A percentile compares a stretch with the other conserved stretches of the same genome.
Conservation (phyloP, 768 basidiomycete genomes). For the Termitomyces sp. region DNA sequence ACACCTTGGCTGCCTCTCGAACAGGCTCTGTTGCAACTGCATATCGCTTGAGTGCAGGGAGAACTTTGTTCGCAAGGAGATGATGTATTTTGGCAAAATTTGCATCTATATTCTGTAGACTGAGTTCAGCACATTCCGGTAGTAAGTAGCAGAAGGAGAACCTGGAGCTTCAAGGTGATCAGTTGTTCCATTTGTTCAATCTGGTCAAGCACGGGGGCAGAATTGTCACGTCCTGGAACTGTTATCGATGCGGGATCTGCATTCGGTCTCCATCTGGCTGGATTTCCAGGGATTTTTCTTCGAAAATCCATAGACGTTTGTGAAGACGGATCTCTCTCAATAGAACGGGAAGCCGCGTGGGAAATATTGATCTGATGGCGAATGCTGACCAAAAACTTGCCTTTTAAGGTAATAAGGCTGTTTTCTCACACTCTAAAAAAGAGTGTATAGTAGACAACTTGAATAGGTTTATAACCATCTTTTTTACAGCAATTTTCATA, state of each 20-base stretch:
- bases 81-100: constrained; percentile 91
- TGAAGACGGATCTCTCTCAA: no score
- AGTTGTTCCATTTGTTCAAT: constrained; percentile 95
- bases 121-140: background rate
- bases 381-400: no score
- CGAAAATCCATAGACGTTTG: constrained; percentile 27
- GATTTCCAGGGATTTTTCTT: constrained; percentile 48
- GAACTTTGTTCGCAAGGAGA: constrained; percentile 68
- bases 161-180: constrained; percentile 89
- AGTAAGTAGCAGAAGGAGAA: constrained; percentile 21
- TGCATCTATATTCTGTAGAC: constrained; percentile 77
- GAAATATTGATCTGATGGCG: no score
- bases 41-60: constrained; percentile 90
- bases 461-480: no score
- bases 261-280: constrained; percentile 63
- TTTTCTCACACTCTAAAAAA: no score
- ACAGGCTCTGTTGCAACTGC: constrained; percentile 84
- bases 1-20: constrained; percentile 83
- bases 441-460: no score
- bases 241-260: constrained; percentile 57
- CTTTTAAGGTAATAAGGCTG: no score
- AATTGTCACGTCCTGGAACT: constrained; percentile 69
- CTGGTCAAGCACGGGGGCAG: constrained; percentile 70
- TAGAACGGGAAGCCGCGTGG: no score
- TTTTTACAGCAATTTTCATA: no score